Percentiles rank a stretch among this genome's conserved stretches.
These are phyloP conservation scores for Pyracantha coccinea DNA, from an alignment of 331 rosid species.

Conservation along the genomic window DNA sequence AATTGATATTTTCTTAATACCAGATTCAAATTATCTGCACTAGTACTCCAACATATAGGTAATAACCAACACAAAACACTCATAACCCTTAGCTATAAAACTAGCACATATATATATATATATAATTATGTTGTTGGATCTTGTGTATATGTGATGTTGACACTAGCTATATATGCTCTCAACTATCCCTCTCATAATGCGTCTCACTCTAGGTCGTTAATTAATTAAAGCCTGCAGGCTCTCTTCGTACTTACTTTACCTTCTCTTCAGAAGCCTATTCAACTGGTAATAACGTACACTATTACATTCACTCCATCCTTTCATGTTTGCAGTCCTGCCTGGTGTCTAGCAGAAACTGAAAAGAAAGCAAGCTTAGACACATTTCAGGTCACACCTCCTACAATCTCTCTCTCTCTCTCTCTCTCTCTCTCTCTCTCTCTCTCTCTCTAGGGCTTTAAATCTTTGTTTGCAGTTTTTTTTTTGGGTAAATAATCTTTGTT, in stretches of 20 bases:
- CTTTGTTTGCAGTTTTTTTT: background rate
- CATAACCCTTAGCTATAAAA: background rate
- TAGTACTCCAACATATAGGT: background rate
- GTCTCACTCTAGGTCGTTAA: background rate
- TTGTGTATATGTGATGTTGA: slow-evolving; percentile 3
- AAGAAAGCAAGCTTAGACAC: background rate
- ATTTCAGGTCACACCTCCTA: background rate
- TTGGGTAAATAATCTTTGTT: background rate
- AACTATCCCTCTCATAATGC: background rate
- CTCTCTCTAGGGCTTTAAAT: background rate
- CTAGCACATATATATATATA: background rate
- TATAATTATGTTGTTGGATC: slow-evolving; percentile 10
- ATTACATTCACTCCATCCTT: background rate
- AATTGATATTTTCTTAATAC: background rate
- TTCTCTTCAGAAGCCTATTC: background rate
- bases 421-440: background rate
- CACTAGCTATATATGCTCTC: background rate
- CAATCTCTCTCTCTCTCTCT: background rate
- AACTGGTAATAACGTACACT: background rate
- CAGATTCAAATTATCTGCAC: background rate
- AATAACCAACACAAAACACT: background rate
- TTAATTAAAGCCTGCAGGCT: background rate
- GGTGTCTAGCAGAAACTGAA: background rate
- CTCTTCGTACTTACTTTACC: background rate
- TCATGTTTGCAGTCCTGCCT: background rate